Evolutionary conservation across 805 yeast genomes (phyloP), one percentile per base, ranked within the genome.

Genomic region (Kurtzmaniella cleridarum): DNA sequence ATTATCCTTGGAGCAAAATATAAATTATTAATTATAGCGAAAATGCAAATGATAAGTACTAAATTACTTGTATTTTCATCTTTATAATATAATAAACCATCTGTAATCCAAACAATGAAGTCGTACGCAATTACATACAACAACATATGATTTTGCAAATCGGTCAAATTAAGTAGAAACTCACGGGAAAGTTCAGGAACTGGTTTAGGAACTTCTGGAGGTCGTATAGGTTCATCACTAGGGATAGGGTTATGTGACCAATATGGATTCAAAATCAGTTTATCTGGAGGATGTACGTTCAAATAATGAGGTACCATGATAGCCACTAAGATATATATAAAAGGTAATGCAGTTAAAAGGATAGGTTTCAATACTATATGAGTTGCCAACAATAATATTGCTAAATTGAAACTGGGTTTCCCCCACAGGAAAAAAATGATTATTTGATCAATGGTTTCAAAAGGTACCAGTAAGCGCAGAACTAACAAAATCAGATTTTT

Each of bases 121-220:
- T 88, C 91, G 71, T 80, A 87, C 0, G 68, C 60, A 10, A 64
- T 56, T 8, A 83, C 79, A 55, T 81, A 86, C 11, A 79, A 51
- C 24, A 80, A 53, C 86, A 84, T 81, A 51, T 79, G 82, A 54
- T 88, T 88, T 53, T 88, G 96, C 42, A 87, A 65, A 62, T 88
- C 96, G 1, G 95, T 85, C 50, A 85, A 65, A 54, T 88, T 88
- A 41, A 87, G 54, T 15, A 82, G 59, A 53, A 87, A 88, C 54
- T 88, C 95, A 40, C 84, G 69, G 26, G 90, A 80, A 36, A 84
- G 68, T 56, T 87, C 88, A 3, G 90, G 84, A 6, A 81, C 84
- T 0, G 95, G 93, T 43, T 75, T 76, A 2, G 88, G 85, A 2
- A 72, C 51, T 27, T 64, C 71, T 18, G 76, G 69, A 10, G 66